Conservation (phyloP, 208 protist genomes). For the Trypanosomatidae sp. region DNA sequence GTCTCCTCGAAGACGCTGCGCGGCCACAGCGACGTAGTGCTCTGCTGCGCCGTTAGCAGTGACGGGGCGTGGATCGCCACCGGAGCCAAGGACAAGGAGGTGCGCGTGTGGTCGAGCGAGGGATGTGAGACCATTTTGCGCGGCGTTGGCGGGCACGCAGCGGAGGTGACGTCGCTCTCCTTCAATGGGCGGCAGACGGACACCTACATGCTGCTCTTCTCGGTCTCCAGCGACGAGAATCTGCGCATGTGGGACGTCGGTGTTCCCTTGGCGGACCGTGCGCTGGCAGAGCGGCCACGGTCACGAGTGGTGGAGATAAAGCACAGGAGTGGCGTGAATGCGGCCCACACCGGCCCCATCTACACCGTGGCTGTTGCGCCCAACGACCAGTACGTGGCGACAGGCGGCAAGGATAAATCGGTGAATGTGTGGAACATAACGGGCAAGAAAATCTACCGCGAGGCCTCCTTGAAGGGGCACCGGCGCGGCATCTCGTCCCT, state of each 20-base stretch:
- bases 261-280: constrained; percentile 26
- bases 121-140: constrained; percentile 68
- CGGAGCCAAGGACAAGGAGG: constrained; percentile 76
- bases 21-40: constrained; percentile 85
- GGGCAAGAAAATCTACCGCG: constrained; percentile 79
- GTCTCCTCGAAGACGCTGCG: constrained; percentile 62
- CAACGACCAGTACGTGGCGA: constrained; percentile 91
- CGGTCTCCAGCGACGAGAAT: constrained; percentile 77
- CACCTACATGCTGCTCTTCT: constrained; percentile 74
- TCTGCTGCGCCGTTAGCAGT: constrained; percentile 73
- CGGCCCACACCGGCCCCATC: constrained; percentile 79
- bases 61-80: constrained; percentile 78
- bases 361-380: constrained; percentile 78
- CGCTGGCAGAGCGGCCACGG: not conserved
- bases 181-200: constrained; percentile 76
- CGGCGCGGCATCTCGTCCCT: constrained; percentile 77
- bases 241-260: constrained; percentile 85
- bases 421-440: constrained; percentile 81
- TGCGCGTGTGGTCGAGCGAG: constrained; percentile 85
- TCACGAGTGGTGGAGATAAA: constrained; percentile 22
- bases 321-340: constrained; percentile 68
- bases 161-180: constrained; percentile 73
- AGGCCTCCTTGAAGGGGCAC: constrained; percentile 81
- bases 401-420: constrained; percentile 88
- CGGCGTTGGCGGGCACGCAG: constrained; percentile 66